Evolutionary conservation across 192 early-diverging fungal genomes (phyloP).

Genomic region (Haplosporangium gracile): DNA sequence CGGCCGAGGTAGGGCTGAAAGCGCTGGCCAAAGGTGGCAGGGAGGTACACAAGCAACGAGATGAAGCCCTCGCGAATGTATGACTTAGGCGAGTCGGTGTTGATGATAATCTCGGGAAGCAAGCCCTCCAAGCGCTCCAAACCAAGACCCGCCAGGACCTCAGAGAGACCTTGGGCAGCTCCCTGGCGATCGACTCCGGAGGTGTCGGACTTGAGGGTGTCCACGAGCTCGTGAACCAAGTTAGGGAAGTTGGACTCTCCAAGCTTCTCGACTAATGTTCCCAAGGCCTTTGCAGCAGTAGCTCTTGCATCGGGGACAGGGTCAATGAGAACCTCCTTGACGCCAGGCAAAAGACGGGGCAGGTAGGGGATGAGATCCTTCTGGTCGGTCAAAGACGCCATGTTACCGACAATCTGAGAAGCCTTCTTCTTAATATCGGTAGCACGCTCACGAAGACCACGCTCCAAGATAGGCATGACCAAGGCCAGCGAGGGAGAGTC

Average conservation of each 20-base stretch:
- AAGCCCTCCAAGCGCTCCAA: conserved; percentile 86
- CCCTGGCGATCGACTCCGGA: conserved; percentile 94
- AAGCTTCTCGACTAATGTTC: conserved; percentile 90
- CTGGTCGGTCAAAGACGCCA: conserved; percentile 94
- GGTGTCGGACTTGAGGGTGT: conserved; percentile 90
- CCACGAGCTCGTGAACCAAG: conserved; percentile 87
- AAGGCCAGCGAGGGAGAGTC: conserved; percentile 96
- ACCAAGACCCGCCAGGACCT: conserved; percentile 92
- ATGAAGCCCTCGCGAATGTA: conserved; percentile 98
- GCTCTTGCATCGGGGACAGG: conserved; percentile 97
- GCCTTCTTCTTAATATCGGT: conserved; percentile 95
- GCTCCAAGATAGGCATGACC: conserved; percentile 93
- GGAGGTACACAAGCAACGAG: conserved; percentile 94
- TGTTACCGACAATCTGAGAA: conserved; percentile 98
- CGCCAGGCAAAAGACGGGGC: conserved; percentile 80
- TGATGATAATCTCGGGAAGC: conserved; percentile 91
- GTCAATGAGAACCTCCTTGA: conserved; percentile 93
- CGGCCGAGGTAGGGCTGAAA: conserved; percentile 93
- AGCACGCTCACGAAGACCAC: conserved; percentile 90
- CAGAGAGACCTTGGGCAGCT: conserved; percentile 96
- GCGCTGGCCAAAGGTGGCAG: conserved; percentile 92
- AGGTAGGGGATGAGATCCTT: conserved; percentile 96
- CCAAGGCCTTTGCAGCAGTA: conserved; percentile 93
- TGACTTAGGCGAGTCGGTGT: conserved; percentile 74
- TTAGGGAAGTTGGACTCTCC: conserved; percentile 95